A percentile compares a stretch with the other conserved stretches of the same genome.
phyloP scores from a whole-genome alignment of 2,329 filamentous ascomycete genomes.

The Colletotrichum orchidophilum region DNA sequence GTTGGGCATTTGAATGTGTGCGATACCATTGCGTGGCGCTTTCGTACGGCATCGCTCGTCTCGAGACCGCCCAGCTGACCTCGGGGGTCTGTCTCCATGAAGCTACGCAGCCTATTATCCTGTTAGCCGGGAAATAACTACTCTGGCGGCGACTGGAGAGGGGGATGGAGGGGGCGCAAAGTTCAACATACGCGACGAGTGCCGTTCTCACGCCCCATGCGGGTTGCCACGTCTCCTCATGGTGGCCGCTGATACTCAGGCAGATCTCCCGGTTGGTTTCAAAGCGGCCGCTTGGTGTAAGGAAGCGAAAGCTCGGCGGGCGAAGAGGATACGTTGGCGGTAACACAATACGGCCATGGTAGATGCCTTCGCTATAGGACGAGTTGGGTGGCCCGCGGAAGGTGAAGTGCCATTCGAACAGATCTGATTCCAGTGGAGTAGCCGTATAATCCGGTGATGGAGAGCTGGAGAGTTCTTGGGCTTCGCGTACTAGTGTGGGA shows the following conservation, averaged over 20 bases:
- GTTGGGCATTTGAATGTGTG: conserved; percentile 72
- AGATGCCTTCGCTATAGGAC: conserved; percentile 82
- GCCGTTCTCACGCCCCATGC: conserved; percentile 97
- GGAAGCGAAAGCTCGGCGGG: conserved; percentile 94
- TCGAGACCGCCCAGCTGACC: conserved; percentile 94
- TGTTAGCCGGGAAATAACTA: neutral
- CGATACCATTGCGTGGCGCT: conserved; percentile 75
- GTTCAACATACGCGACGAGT: conserved; percentile 65
- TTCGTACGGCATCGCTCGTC: conserved; percentile 72
- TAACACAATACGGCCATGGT: conserved; percentile 94
- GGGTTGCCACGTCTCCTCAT: conserved; percentile 98
- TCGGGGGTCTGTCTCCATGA: conserved; percentile 90
- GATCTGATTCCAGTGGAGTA: conserved; percentile 83
- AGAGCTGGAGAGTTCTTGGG: conserved; percentile 81
- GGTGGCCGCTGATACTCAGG: conserved; percentile 90
- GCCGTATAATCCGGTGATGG: conserved; percentile 89
- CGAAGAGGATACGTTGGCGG: conserved; percentile 90
- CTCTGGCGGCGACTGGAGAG: neutral
- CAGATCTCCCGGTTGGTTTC: conserved; percentile 98
- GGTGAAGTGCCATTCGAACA: conserved; percentile 99
- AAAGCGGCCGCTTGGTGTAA: conserved; percentile 91
- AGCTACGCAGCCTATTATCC: conserved; percentile 70
- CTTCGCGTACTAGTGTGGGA: conserved; percentile 77
- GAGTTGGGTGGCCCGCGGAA: conserved; percentile 88
- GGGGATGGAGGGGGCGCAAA: neutral